Base-by-base conservation (phyloP, 192 early-diverging fungal species). In the Borealophlyctis nickersoniae region DNA sequence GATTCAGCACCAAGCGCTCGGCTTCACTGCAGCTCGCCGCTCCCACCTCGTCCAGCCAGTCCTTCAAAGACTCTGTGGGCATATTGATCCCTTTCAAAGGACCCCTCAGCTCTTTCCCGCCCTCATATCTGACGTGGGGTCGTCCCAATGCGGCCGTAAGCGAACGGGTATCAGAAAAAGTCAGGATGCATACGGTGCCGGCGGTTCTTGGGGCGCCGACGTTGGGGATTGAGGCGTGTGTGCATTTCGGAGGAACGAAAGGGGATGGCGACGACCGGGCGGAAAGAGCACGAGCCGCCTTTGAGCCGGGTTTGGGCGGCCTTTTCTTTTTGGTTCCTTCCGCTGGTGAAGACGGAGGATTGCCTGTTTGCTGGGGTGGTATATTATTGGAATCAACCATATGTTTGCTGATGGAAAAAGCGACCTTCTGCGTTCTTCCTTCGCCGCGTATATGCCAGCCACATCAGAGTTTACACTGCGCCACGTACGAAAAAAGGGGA, bases 11-110 rank as follows among this genome's bases (percentile, higher is more conserved):
- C 16, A 7, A 33, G 19, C 16, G n/a, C 22, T 58, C 39, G 5
- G 35, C 39, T 9, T 19, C 48, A 2, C 55, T 66, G 23, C 30
- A 26, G 9, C 26, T 13, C 24, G 2, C 56, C 1, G 49, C 16
- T 1, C 16, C 24, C 24, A 34, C 3, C 0, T 26, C 33, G n/a
- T 7, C 27, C 19, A 52, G 49, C 54, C 79, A 78, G 24, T 67
- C 36, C 33, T 7, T 11, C 2, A 68, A 65, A 9, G 36, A 19
- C 24, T 19, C 14, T 0, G 52, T 31, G 24, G 78, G 76, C 51
- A 83, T 76, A 51, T 83, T 83, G 60, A 80, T 63, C 13, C 80
- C 80, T 59, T 74, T 76, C 24, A 84, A 54, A 4, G 79, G 77
- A 19, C 82, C 82, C 27, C 77, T 78, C 16, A 84, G 61, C 39